These are phyloP conservation scores for Ophiosphaerella korrae DNA, from an alignment of 2,329 filamentous ascomycete genomes.

Conservation along the genomic window DNA sequence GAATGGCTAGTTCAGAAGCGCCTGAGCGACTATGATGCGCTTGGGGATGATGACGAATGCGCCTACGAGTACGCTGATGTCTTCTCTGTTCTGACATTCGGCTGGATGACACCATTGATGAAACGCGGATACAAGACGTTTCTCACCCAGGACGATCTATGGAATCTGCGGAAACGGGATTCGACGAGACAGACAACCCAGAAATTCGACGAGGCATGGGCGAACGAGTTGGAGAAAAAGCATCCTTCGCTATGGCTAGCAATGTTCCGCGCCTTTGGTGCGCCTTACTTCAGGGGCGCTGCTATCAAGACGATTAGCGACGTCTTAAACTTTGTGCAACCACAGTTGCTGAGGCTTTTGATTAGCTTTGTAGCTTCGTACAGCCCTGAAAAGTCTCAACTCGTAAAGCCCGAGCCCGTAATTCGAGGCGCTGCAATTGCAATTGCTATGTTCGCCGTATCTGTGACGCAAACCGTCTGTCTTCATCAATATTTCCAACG, in stretches of 20 bases:
- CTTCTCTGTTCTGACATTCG: slow-evolving; percentile 92
- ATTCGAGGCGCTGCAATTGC: slow-evolving; percentile 87
- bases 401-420: slow-evolving; percentile 74
- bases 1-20: slow-evolving; percentile 90
- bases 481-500: slow-evolving; percentile 98
- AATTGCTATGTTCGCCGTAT: slow-evolving; percentile 87
- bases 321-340: slow-evolving; percentile 82
- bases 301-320: slow-evolving; percentile 92
- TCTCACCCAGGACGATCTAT: slow-evolving; percentile 92
- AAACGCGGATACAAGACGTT: slow-evolving; percentile 89
- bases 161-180: slow-evolving; percentile 83
- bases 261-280: slow-evolving; percentile 81
- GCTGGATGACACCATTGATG: slow-evolving; percentile 99
- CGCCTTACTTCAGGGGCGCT: slow-evolving; percentile 79
- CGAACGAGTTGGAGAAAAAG: slow-evolving; percentile 72
- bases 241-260: slow-evolving; percentile 85
- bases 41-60: slow-evolving; percentile 72
- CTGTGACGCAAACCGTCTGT: slow-evolving; percentile 82
- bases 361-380: slow-evolving; percentile 88
- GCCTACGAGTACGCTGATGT: slow-evolving; percentile 90
- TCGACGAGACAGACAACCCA: slow-evolving; percentile 75
- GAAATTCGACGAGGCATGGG: slow-evolving; percentile 76
- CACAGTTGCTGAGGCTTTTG: slow-evolving; percentile 82
- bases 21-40: slow-evolving; percentile 69
- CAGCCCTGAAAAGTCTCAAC: slow-evolving; percentile 66